These are phyloP conservation scores for Xanthoconium purpureum DNA, from an alignment of 768 basidiomycete species.

Conservation along the genomic window DNA sequence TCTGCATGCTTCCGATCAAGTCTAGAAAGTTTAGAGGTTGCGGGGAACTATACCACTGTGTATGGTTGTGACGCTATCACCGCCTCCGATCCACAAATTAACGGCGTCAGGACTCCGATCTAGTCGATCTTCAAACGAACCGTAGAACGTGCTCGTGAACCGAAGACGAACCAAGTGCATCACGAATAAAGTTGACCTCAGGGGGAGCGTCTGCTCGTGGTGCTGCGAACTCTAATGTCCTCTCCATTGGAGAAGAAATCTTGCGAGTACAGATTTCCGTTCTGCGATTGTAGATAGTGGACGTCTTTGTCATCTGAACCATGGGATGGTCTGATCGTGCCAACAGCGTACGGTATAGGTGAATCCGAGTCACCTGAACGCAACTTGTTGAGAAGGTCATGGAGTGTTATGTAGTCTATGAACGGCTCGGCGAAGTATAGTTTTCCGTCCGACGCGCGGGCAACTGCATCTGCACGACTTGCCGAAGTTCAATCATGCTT, in stretches of 20 bases:
- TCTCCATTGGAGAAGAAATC: conserved; percentile 37
- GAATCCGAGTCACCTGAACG: conserved; percentile 30
- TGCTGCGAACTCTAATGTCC: conserved; percentile 57
- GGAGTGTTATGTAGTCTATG: conserved; percentile 65
- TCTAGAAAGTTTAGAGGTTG: not conserved
- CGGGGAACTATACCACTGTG: conserved; percentile 63
- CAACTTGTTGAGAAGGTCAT: conserved; percentile 45
- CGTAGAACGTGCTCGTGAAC: not conserved
- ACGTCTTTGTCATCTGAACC: conserved; percentile 33
- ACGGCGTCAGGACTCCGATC: conserved; percentile 79
- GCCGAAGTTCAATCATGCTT: conserved; percentile 12
- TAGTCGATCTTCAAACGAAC: conserved; percentile 20
- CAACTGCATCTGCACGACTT: conserved; percentile 78
- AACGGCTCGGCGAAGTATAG: conserved; percentile 77
- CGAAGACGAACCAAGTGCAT: conserved; percentile 63
- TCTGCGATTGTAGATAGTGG: conserved; percentile 85
- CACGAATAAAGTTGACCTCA: conserved; percentile 71
- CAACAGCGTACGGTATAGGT: not conserved
- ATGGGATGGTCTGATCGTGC: not conserved
- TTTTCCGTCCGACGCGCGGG: conserved; percentile 46
- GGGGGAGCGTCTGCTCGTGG: conserved; percentile 64
- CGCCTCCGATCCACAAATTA: conserved; percentile 89
- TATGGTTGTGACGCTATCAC: conserved; percentile 73
- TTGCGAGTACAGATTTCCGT: conserved; percentile 76
- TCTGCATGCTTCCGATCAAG: conserved; percentile 39